Conservation (phyloP, 2,329 filamentous ascomycete genomes). For the Chaetomiaceae sp. region DNA sequence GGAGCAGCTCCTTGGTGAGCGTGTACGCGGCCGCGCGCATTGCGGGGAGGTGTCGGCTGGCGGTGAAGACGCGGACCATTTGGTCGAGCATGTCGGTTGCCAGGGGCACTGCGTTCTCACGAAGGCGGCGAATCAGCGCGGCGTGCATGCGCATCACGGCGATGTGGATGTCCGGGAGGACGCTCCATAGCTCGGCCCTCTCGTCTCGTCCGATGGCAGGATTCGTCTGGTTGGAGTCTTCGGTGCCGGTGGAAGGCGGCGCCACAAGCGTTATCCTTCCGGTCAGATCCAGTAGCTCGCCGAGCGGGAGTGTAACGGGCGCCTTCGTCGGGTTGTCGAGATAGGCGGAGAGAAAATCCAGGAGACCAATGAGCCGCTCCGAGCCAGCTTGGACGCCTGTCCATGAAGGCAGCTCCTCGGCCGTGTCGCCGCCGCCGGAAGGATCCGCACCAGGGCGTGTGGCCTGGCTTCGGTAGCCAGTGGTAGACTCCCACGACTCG, state of each 20-base stretch:
- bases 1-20: conserved; percentile 52
- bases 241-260: conserved; percentile 39
- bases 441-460: conserved; percentile 43
- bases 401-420: conserved; percentile 61
- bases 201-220: conserved; percentile 72
- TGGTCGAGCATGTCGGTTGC: conserved; percentile 64
- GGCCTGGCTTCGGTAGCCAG: conserved; percentile 40
- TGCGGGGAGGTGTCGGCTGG: conserved; percentile 43
- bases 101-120: conserved; percentile 51
- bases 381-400: conserved; percentile 66
- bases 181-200: conserved; percentile 68
- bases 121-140: conserved; percentile 52
- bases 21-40: conserved; percentile 58
- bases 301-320: conserved; percentile 61
- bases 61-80: conserved; percentile 62
- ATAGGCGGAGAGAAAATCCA: conserved; percentile 59
- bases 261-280: conserved; percentile 63
- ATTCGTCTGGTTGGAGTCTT: conserved; percentile 57
- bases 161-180: conserved; percentile 68
- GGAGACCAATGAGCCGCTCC: conserved; percentile 60
- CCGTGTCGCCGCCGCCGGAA: conserved; percentile 38
- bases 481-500: conserved; percentile 72
- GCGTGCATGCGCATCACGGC: conserved; percentile 60
- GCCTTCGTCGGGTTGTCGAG: conserved; percentile 59
- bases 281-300: conserved; percentile 60